Evolutionary conservation across 371 early-diverging fungal species (phyloP).

Genomic region (Chytridium lagenaria): DNA sequence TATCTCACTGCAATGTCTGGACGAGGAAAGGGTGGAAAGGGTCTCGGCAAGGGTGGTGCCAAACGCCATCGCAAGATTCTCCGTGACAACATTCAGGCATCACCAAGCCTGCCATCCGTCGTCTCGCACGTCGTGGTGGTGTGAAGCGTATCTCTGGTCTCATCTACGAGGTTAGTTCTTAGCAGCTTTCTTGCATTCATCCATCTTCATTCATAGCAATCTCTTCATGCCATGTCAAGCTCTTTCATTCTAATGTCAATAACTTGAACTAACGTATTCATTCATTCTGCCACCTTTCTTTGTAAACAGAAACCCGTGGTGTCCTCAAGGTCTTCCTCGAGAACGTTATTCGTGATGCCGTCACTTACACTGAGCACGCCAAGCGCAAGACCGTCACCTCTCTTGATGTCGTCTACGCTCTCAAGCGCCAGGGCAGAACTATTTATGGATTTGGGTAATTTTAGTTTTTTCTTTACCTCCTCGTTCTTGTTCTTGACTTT

Average conservation of each 20-base stretch:
- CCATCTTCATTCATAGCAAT: too few species aligned
- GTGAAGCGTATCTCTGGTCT: slow-evolving; percentile 99
- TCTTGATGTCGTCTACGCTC: slow-evolving; percentile 90
- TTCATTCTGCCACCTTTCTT: too few species aligned
- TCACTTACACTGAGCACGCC: slow-evolving; percentile 99
- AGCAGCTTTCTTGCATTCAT: too few species aligned
- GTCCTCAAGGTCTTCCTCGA: slow-evolving; percentile 98
- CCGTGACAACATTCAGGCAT: slow-evolving; percentile 96
- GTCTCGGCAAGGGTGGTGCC: slow-evolving; percentile 62
- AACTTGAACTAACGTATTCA: too few species aligned
- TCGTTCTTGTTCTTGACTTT: too few species aligned
- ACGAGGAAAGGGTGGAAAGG: slow-evolving; percentile 62
- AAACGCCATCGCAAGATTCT: slow-evolving; percentile 99
- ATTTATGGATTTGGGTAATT: slow-evolving; percentile 73
- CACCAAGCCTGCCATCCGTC: slow-evolving; percentile 99
- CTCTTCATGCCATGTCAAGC: too few species aligned
- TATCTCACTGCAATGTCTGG: slow-evolving; percentile 48
- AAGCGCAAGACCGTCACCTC: slow-evolving; percentile 99
- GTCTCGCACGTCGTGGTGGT: slow-evolving; percentile 99
- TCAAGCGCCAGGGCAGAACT: slow-evolving; percentile 98
- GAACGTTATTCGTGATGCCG: slow-evolving; percentile 95
- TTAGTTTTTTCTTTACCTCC: too few species aligned
- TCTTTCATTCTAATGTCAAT: too few species aligned
- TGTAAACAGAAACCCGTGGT: slow-evolving; percentile 97
- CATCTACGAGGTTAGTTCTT: slow-evolving; percentile 99